Evolutionary conservation across 768 basidiomycete species (phyloP).

Genomic region (Tulasnella sp.): DNA sequence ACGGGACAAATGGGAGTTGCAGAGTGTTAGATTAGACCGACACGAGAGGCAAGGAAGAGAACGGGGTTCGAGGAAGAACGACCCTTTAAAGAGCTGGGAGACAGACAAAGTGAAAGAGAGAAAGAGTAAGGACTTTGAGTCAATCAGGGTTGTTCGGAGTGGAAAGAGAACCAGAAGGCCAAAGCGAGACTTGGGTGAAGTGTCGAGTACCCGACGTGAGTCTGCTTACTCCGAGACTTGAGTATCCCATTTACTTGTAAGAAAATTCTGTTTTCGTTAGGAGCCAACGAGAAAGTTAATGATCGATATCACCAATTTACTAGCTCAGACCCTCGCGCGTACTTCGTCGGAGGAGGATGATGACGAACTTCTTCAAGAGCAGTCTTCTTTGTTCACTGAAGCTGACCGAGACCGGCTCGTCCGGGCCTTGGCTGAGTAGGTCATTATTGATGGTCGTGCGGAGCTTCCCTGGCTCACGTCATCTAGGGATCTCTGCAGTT

Average conservation of each 20-base stretch:
- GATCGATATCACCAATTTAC: neutral
- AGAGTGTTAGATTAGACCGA: too few species aligned
- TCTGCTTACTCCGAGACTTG: neutral
- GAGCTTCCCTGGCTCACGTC: neutral
- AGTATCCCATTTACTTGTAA: neutral
- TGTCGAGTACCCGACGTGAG: neutral
- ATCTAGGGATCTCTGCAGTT: neutral
- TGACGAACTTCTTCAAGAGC: neutral
- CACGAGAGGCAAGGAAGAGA: too few species aligned
- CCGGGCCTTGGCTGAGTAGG: slow-evolving; percentile 1
- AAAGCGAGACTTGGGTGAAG: neutral
- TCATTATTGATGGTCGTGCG: neutral
- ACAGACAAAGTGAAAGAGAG: too few species aligned
- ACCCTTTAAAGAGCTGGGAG: too few species aligned
- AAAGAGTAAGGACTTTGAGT: too few species aligned
- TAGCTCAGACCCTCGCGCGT: neutral
- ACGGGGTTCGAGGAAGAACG: too few species aligned
- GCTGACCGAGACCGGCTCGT: neutral
- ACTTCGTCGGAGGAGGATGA: neutral
- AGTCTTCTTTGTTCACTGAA: neutral
- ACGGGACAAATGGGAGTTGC: too few species aligned
- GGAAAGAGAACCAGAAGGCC: too few species aligned
- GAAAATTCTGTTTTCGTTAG: neutral
- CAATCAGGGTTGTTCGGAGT: too few species aligned
- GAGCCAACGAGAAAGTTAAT: neutral